Evolutionary conservation across 2,329 filamentous ascomycete species (phyloP), one percentile per base, ranked within the genome.

Genomic region (Aureobasidium namibiae): DNA sequence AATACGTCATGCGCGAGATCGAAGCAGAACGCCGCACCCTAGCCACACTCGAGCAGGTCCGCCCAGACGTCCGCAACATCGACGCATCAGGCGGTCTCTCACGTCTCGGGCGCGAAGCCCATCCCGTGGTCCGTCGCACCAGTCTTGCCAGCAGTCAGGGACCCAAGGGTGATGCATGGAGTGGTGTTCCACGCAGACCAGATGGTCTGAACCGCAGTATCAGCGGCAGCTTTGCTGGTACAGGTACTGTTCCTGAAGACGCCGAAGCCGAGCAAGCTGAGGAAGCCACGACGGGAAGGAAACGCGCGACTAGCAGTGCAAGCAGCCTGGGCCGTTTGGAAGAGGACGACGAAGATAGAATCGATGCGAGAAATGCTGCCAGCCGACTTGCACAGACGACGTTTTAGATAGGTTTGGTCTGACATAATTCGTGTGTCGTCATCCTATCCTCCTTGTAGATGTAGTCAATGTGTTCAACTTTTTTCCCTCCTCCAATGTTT

Each of bases 111-210:
- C 85, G 94, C 61, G 94, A 99, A 74, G 79, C 88, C 16, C 90
- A 96, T 71, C 92, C 94, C 2, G 76, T 85, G 5, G 75, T 77
- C 31, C 84, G 94, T 58, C 85, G 92, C 62, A 75, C 86, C 26
- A 92, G 85, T 72, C 75, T 96, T 65, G 89, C 89, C 16, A 89
- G 89, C 48, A 94, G 89, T 67, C 94, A 99, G 74, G 94, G 94
- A 0, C 92, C 94, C 52, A 95, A 95, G 76, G 94, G 94, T n/a
- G 94, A 99, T 73, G 88, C 94, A 16, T 99, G 94, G 94, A 96
- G 90, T 67, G 94, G 94, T 60, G 91, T 96, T 29, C 90, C 92
- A 36, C 83, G 94, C 62, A 83, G 89, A 59, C 85, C 86, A 31
- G 90, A 95, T 66, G 86, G 85, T n/a, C 75, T 90, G 59, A 87